Percentiles rank a stretch among this genome's conserved stretches.
Evolutionary conservation across 2,329 filamentous ascomycete genomes (phyloP).

Genomic region (Phaeoacremonium minimum): DNA sequence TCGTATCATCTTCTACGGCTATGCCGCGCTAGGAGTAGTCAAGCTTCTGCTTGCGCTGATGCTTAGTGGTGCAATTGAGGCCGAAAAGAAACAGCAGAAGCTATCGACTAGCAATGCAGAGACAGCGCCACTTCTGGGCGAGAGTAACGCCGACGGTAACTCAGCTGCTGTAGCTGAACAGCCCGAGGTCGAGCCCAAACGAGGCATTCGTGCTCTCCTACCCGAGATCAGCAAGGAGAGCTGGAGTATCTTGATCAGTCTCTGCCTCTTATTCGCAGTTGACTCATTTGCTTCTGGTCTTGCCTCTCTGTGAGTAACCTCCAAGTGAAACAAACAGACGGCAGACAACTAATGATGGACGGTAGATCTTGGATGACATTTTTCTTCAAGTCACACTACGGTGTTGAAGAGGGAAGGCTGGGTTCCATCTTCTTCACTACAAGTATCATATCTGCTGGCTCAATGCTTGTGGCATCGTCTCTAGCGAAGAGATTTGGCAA

Average conservation of each 20-base stretch:
- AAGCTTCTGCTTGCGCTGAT: constrained; percentile 50
- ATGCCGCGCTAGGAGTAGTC: constrained; percentile 50
- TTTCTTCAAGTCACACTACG: constrained; percentile 46
- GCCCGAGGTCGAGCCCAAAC: background rate
- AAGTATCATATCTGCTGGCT: constrained; percentile 44
- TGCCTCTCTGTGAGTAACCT: constrained; percentile 51
- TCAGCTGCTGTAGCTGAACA: background rate
- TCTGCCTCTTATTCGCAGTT: constrained; percentile 64
- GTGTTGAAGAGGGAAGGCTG: constrained; percentile 42
- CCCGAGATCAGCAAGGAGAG: constrained; percentile 55
- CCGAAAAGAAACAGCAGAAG: constrained; percentile 16
- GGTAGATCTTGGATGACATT: constrained; percentile 55
- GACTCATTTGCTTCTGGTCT: constrained; percentile 70
- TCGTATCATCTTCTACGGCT: constrained; percentile 51
- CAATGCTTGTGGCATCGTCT: constrained; percentile 48
- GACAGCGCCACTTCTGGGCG: background rate
- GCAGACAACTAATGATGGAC: no score
- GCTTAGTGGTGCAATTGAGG: constrained; percentile 32
- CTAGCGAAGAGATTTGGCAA: constrained; percentile 55
- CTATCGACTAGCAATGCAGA: background rate
- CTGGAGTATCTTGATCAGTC: constrained; percentile 47
- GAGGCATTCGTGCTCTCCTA: constrained; percentile 29
- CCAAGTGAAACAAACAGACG: constrained; percentile 19
- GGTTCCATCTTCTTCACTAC: constrained; percentile 53
- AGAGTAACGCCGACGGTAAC: constrained; percentile 1